Evolutionary conservation across 345 rosid genomes (phyloP).

Genomic region (Excoecaria agallocha): DNA sequence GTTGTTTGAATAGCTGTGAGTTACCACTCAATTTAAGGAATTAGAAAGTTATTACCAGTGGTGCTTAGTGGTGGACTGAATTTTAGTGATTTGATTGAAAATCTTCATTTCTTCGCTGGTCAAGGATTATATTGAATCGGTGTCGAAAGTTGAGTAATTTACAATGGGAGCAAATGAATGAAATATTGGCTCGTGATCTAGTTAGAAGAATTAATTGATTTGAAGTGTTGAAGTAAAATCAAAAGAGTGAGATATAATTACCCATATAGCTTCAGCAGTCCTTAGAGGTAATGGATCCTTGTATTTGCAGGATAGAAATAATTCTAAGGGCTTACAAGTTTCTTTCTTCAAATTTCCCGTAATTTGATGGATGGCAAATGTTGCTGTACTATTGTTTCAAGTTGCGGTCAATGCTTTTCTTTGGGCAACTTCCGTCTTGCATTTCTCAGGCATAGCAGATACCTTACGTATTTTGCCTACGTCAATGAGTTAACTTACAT

Average conservation of each 20-base stretch:
- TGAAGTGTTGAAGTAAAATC: neutral
- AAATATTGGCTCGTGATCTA: neutral
- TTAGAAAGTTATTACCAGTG: neutral
- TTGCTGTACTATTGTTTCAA: neutral
- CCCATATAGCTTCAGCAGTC: neutral
- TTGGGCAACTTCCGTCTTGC: neutral
- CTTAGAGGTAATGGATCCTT: neutral
- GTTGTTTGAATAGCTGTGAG: neutral
- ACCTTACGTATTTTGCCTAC: neutral
- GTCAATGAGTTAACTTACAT: neutral
- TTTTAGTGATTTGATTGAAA: constrained; percentile 1
- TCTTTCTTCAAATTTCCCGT: neutral
- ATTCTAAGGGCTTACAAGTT: neutral
- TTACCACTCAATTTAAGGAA: neutral
- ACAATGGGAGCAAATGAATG: neutral
- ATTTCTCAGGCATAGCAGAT: neutral
- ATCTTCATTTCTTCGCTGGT: neutral
- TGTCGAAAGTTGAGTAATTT: neutral
- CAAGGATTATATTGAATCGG: neutral
- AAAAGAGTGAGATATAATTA: neutral
- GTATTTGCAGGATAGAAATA: neutral
- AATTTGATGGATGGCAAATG: neutral
- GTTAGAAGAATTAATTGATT: neutral
- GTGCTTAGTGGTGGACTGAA: neutral
- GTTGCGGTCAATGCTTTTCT: neutral